phyloP scores from a whole-genome alignment of 2,329 filamentous ascomycete genomes.

The Chaetomiaceae sp. region DNA sequence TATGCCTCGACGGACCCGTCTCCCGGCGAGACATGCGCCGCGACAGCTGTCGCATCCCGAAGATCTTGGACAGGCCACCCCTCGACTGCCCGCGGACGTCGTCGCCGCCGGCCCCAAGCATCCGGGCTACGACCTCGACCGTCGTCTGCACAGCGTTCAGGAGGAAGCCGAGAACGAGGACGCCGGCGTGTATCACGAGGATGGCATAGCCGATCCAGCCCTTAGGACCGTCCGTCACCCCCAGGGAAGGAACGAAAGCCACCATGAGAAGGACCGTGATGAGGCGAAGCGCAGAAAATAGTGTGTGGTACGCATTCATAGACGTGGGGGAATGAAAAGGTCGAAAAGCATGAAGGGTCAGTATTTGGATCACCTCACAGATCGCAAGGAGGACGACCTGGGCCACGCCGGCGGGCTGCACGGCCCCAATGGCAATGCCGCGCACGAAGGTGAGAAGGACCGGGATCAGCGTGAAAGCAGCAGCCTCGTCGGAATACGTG shows the following conservation, averaged over 20 bases:
- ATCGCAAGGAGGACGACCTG: conserved; percentile 89
- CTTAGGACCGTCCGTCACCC: conserved; percentile 69
- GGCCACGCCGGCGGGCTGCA: conserved; percentile 87
- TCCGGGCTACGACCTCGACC: conserved; percentile 76
- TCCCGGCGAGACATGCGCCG: conserved; percentile 60
- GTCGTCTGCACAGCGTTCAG: conserved; percentile 86
- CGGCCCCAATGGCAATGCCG: conserved; percentile 83
- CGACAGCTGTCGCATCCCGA: conserved; percentile 84
- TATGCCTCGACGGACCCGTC: conserved; percentile 61
- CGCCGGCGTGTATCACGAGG: conserved; percentile 74
- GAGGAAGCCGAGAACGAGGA: conserved; percentile 87
- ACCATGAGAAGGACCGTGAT: conserved; percentile 70
- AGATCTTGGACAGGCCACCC: conserved; percentile 83
- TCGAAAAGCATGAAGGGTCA: conserved; percentile 82
- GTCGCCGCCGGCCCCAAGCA: conserved; percentile 77
- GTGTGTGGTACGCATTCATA: conserved; percentile 93
- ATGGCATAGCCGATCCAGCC: conserved; percentile 96
- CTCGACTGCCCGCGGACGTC: conserved; percentile 61
- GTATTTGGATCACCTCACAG: conserved; percentile 83
- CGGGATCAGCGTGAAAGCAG: conserved; percentile 82
- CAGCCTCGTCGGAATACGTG: conserved; percentile 90
- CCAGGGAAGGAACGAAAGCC: conserved; percentile 77
- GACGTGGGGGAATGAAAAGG: conserved; percentile 88
- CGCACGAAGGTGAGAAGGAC: conserved; percentile 78
- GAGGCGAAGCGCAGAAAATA: conserved; percentile 74